A percentile compares a stretch with the other conserved stretches of the same genome.
These are phyloP conservation scores for Aspergillus piperis DNA, from an alignment of 2,329 filamentous ascomycete genomes.

Conservation along the genomic window DNA sequence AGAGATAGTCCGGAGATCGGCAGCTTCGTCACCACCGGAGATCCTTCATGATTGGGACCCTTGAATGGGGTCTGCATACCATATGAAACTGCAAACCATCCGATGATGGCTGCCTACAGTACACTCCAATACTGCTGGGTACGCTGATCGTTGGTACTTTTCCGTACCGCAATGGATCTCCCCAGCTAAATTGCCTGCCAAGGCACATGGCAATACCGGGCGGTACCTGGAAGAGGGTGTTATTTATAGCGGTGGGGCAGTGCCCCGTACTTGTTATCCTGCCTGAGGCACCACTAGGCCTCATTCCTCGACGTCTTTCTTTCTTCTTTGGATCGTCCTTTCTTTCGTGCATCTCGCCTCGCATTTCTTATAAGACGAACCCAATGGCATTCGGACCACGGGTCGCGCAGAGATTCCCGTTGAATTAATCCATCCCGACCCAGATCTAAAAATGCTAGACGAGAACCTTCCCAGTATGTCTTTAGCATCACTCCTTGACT, in stretches of 20 bases:
- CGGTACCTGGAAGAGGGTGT: neutral
- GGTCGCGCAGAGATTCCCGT: neutral
- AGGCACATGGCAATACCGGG: neutral
- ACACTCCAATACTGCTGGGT: neutral
- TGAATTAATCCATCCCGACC: neutral
- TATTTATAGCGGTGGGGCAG: slow-evolving; percentile 11
- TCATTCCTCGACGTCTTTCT: neutral
- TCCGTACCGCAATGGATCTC: neutral
- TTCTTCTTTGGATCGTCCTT: neutral
- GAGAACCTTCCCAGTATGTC: slow-evolving; percentile 77
- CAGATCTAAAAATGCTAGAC: slow-evolving; percentile 69
- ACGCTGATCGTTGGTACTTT: neutral
- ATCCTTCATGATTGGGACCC: neutral
- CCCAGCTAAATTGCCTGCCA: neutral
- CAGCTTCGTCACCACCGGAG: neutral
- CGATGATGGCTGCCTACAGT: neutral
- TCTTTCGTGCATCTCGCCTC: neutral
- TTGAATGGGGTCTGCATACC: neutral
- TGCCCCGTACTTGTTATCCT: neutral
- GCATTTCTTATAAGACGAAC: neutral
- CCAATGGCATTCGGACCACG: slow-evolving; percentile 17
- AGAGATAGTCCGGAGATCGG: neutral
- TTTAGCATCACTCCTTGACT: neutral
- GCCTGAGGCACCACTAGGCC: neutral
- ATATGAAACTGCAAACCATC: neutral